Evolutionary conservation across 495 filamentous ascomycete genomes (phyloP), one percentile per base, ranked within the genome.

Genomic region (Clavariopsis aquatica): DNA sequence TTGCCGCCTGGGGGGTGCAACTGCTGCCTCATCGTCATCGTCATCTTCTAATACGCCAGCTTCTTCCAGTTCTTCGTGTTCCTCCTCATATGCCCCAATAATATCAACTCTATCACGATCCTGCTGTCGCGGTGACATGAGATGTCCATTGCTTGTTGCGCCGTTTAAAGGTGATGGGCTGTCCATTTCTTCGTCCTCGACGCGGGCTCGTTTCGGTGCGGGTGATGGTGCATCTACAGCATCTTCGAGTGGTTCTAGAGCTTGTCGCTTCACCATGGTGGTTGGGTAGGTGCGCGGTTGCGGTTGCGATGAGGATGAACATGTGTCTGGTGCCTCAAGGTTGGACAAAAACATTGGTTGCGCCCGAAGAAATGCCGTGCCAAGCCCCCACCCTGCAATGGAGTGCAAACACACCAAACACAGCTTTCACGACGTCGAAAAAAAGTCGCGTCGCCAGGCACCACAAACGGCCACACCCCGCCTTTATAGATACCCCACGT

Each of bases 231-330:
- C 72, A 20, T 76, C 78, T 7, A 77, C 72, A 22, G 84, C 71
- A 47, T 87, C 83, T 67, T 94, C 90, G n/a, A 94, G 80, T 51
- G 87, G 79, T 69, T 91, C 84, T 59, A 87, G 84, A 54, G 91
- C 92, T 62, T 82, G 85, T 77, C 92, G 84, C 77, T 96, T 95
- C 15, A 85, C 79, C 87, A 90, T 91, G 23, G 15, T 58, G 51
- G 34, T 28, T 22, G 55, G 34, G 31, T n/a, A 34, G 31, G 5
- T 34, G 31, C 5, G 31, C 31, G 12, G 31, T 34, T 12, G 31
- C 31, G 31, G 38, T 43, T 43, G 38, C 13, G 38, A 15, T 8
- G 38, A 8, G n/a, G 38, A 3, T 43, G 38, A 36, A 36, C 6
- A 6, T 36, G 3, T 43, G 38, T 2, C 38, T 6, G 38, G 13